Base-by-base conservation (phyloP, 1,284 basidiomycete genomes). In the Vanrija sp. region DNA sequence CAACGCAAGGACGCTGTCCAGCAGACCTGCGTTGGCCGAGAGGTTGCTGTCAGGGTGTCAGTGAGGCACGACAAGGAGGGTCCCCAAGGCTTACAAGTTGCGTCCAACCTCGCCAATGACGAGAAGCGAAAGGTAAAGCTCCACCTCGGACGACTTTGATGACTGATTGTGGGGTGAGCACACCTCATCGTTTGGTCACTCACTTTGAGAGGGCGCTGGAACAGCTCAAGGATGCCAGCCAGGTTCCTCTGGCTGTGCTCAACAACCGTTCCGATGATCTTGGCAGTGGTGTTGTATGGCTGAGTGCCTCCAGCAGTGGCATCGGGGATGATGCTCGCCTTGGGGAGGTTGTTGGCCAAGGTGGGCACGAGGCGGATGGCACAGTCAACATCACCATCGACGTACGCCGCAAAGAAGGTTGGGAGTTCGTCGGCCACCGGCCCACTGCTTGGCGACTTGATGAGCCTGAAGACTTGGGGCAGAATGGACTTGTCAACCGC, bases 51-150 rank as follows among this genome's bases (percentile, higher is more conserved):
- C 18, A 35, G 27, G 31, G 31, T n/a, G 18, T 36, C 15, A 23
- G 41, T 3, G 31, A 31, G 4, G 3, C 9, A 12, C 12, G 12
- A 12, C 12, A 14, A 14, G 2, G 31, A 31, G 31, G 25, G 10
- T 19, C 6, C 15, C 9, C 20, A 35, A 22, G 18, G 66, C 85
- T 64, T 60, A 93, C 90, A 88, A 84, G 64, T 85, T 85, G 27
- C 91, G 85, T 24, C 93, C 93, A 36, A 96, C 81, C 73, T 97
- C 93, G 49, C 93, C 93, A 46, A 96, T 79, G 39, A 89, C 86
- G 16, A 95, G 78, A 43, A 97, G 79, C 57, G 88, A 88, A n/a
- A 97, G 81, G 42, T 89, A 85, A 18, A 87, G 78, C 39, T 85
- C 79, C 0, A 83, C 78, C 20, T 85, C 73, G 57, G 83, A 83